phyloP scores from a whole-genome alignment of 2,329 filamentous ascomycete genomes.

The Paecilomyces niveus region DNA sequence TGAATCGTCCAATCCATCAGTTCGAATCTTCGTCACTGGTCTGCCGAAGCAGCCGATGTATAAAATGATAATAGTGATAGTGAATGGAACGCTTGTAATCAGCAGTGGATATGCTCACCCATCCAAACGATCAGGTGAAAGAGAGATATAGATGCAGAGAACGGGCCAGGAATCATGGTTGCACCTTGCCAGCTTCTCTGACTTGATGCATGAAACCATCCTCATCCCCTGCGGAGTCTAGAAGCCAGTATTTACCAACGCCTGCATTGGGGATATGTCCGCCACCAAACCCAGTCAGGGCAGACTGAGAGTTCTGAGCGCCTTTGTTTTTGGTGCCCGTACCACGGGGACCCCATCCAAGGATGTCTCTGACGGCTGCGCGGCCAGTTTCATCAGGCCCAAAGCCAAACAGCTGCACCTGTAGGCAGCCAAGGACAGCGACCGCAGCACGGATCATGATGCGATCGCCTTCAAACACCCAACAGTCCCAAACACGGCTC shows the following conservation, averaged over 20 bases:
- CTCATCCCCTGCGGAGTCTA: slow-evolving; percentile 30
- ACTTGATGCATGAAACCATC: slow-evolving; percentile 37
- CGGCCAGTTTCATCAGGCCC: slow-evolving; percentile 31
- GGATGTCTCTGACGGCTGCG: slow-evolving; percentile 22
- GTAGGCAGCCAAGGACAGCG: slow-evolving; percentile 36
- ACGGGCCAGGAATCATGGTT: slow-evolving; percentile 2
- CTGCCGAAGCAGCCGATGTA: background rate
- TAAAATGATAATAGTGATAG: background rate
- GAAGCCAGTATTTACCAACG: slow-evolving; percentile 35
- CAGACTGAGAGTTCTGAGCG: slow-evolving; percentile 24
- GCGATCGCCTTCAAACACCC: slow-evolving; percentile 54
- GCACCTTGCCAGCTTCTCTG: slow-evolving; percentile 36
- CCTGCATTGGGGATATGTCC: slow-evolving; percentile 27
- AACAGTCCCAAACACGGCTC: slow-evolving; percentile 55
- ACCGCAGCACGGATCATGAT: slow-evolving; percentile 40
- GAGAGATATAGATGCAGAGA: background rate
- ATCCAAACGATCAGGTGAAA: background rate
- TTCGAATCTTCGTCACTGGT: background rate
- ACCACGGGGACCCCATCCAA: slow-evolving; percentile 31
- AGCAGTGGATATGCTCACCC: background rate
- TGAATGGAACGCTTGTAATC: background rate
- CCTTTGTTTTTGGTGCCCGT: slow-evolving; percentile 22
- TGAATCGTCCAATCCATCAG: background rate
- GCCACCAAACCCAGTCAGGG: slow-evolving; percentile 27
- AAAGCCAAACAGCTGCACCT: slow-evolving; percentile 35